Evolutionary conservation across 129 eudicot genomes (phyloP).

Genomic region (Heracleum sosnowskyi): DNA sequence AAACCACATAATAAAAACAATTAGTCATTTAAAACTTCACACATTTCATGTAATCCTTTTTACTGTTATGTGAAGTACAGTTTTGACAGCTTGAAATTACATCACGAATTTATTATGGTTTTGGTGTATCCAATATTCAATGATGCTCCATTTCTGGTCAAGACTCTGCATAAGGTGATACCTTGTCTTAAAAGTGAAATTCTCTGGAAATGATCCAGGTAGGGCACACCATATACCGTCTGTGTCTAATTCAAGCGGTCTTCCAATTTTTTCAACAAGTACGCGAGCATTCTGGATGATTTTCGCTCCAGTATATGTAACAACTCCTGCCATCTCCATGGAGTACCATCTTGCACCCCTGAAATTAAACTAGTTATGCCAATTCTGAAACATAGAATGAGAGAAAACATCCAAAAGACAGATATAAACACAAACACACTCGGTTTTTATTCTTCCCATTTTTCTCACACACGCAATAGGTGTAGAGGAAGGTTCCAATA

Average conservation of each 20-base stretch:
- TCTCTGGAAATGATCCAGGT: slow-evolving; percentile 98
- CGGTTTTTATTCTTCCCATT: not conserved
- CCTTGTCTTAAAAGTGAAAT: slow-evolving; percentile 85
- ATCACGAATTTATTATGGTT: not conserved
- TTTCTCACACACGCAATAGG: not conserved
- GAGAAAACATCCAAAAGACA: not conserved
- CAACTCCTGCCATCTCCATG: slow-evolving; percentile 99
- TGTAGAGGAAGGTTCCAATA: not conserved
- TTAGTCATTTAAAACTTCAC: not conserved
- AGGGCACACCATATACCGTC: slow-evolving; percentile 98
- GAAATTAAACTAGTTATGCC: slow-evolving; percentile 18
- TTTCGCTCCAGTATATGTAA: slow-evolving; percentile 97
- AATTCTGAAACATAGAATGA: slow-evolving; percentile 13
- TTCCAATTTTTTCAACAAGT: slow-evolving; percentile 86
- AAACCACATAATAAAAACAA: not conserved
- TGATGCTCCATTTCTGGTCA: not conserved
- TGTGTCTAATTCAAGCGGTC: slow-evolving; percentile 95
- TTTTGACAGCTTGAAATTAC: not conserved
- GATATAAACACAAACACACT: not conserved
- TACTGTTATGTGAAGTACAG: not conserved
- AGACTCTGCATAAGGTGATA: slow-evolving; percentile 15
- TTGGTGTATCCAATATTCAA: not conserved
- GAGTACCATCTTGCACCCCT: slow-evolving; percentile 99
- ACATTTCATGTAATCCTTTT: not conserved
- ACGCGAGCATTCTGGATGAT: slow-evolving; percentile 92